Base-by-base conservation (phyloP, 2,329 filamentous ascomycete genomes). In the Microsporum audouinii region DNA sequence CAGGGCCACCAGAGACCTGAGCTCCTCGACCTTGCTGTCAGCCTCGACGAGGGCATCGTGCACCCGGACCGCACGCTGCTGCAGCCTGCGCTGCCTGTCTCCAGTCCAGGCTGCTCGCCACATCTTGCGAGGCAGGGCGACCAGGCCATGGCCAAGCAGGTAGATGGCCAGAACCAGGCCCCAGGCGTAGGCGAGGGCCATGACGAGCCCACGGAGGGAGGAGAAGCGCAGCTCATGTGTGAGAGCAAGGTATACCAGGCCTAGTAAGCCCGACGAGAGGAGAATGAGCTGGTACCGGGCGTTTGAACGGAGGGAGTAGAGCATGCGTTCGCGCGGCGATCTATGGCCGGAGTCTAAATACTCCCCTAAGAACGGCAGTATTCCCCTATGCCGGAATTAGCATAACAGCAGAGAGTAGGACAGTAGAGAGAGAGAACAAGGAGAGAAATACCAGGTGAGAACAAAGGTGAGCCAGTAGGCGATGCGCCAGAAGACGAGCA, bases 381-480 rank as follows among this genome's bases (percentile, higher is more conserved):
- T 90, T 64, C 91, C 84, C 88, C 88, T 91, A 67, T 10, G 31
- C n/a, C 12, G 56, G 31, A 45, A 5, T 57, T 51, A 60, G 29
- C 5, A 57, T 62, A 57, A 33, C 63, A 23, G 61, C 7, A 56
- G 34, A 23, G 57, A 51, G 23, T 36, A 43, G 62, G 60, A 62
- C 17, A 56, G 31, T 49, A 23, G 2, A 17, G 2, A n/a, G 29
- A 14, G 1, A 43, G 6, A 8, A 31, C 38, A 17, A 36, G 27
- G 39, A 6, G 23, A 33, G 34, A 67, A 80, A 58, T 78, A 92
- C 94, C 94, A 99, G 61, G 92, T 97, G 70, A 99, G 77, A 58
- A 86, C 85, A 76, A 99, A 99, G 0, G 92, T 97, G 60, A 99
- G 80, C 94, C 94, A 99, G 76, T 99, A 99, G 23, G 88, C 87